Evolutionary conservation across 2,329 filamentous ascomycete species (phyloP), one percentile per base, ranked within the genome.

Genomic region (Fusarium sp.): DNA sequence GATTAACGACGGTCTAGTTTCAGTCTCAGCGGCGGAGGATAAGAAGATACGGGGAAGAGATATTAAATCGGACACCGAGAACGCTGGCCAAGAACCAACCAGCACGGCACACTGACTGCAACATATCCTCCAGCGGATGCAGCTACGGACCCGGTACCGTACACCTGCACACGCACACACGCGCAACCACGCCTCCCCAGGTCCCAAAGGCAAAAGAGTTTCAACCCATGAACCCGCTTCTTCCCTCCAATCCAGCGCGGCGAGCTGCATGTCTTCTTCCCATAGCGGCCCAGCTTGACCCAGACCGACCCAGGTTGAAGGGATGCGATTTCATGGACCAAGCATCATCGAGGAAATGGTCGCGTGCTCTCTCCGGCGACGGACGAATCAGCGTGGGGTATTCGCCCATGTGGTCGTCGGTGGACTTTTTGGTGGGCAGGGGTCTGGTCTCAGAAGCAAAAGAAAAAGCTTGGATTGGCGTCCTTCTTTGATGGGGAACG

Each of bases 271-370:
- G 62, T 62, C 61, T 44, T 64, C 53, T 53, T 66, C 71, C 62
- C 53, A 58, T 38, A 24, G 64, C 55, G 51, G 66, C 42, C 57
- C 51, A 64, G 60, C 58, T 74, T 72, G 63, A 66, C 71, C 72
- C 66, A 74, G 65, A 56, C 62, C 42, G 66, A 70, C 61, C 62
- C 71, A 46, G 72, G 71, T 74, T 64, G 53, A 74, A 70, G 60
- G 62, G 62, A 75, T 75, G 66, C 49, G 57, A 67, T 40, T 77
- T 77, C 69, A 74, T 83, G 80, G 82, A 83, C 82, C 82, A 84
- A 83, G 82, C 82, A 84, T 81, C 81, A 82, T 83, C 79, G 77
- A 84, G 82, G 77, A 82, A 82, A 80, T 82, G 81, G 82, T 84
- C 82, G 82, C 82, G 82, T 84, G 82, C 82, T 83, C 79, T 72